Evolutionary conservation across 371 early-diverging fungal species (phyloP).

Genomic region (Cokeromyces recurvatus): DNA sequence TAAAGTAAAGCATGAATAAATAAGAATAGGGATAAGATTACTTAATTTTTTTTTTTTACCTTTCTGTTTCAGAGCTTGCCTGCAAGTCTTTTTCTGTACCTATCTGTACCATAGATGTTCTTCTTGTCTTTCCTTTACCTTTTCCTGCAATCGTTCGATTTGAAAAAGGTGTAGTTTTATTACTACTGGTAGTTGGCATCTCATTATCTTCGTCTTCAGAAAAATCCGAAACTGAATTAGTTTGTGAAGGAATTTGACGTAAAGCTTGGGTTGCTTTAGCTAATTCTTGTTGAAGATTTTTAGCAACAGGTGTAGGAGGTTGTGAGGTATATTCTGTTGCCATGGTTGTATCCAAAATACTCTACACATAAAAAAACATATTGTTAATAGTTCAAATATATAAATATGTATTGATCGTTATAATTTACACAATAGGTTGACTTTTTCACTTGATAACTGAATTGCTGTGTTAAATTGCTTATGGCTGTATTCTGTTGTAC

Average conservation of each 20-base stretch:
- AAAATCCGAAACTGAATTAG: constrained; percentile 34
- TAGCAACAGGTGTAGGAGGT: constrained; percentile 10
- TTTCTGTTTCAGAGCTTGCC: constrained; percentile 17
- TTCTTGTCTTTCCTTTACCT: constrained; percentile 36
- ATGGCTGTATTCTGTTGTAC: constrained; percentile 23
- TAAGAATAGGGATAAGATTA: too few relatives aligned
- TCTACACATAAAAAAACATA: constrained; percentile 3
- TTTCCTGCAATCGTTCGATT: constrained; percentile 14
- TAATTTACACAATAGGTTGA: constrained; percentile 19
- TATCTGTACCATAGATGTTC: constrained; percentile 29
- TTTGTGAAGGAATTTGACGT: constrained; percentile 34
- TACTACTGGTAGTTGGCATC: constrained; percentile 1
- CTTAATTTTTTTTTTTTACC: constrained; percentile 5
- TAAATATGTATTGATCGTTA: too few relatives aligned
- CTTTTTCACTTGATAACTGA: constrained; percentile 9
- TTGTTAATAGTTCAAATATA: background rate
- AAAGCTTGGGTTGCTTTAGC: constrained; percentile 28
- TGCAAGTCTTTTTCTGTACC: constrained; percentile 14
- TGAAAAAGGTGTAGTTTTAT: background rate
- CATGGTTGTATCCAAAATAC: constrained; percentile 16
- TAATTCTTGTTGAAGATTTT: constrained; percentile 26
- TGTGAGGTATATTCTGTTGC: constrained; percentile 6
- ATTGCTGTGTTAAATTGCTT: constrained; percentile 14
- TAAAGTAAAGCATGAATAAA: too few relatives aligned
- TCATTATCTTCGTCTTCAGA: constrained; percentile 40